Base-by-base conservation (phyloP, 192 early-diverging fungal species). In the Helicostylum pulchrum region DNA sequence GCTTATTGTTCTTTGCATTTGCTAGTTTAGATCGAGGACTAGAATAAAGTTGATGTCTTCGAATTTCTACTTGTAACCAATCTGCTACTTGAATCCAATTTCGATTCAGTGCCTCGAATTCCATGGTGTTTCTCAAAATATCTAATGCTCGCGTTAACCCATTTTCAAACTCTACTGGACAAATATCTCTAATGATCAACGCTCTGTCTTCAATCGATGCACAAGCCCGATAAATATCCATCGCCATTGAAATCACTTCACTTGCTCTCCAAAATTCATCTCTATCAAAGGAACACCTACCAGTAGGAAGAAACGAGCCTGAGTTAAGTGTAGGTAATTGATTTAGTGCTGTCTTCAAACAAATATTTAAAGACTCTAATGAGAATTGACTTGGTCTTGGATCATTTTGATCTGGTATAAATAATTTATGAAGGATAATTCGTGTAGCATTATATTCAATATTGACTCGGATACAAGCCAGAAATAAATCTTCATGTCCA, bases 401-500 rank as follows among this genome's bases (percentile, higher is more conserved):
- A 23, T 70, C 65, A 19, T 43, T 59, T 14, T 53, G 52, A 19
- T 71, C 68, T 2, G 74, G 74, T 17, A 71, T 54, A 49, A 76
- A 76, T 21, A 71, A 43, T 50, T 67, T 70, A 52, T 76, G 74
- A 15, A 76, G 69, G 12, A 76, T 70, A 32, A 76, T 67, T 42
- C 69, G 59, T n/a, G 68, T 76, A 20, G 74, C 74, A 61, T 66
- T 67, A 26, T 64, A 71, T 67, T 76, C 74, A 12, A 66, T 39
- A 7, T 71, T 64, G 3, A 76, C 65, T 21, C 57, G 51, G 17
- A 68, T 55, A n/a, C 68, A 58, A 14, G 68, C 65, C 30, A 64
- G 36, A 20, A 67, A 63, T 23, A 62, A 36, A n/a, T 70, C 69
- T 45, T 60, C 42, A 47, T 61, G 61, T n/a, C 55, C 62, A 58